A percentile compares a stretch with the other conserved stretches of the same genome.
phyloP scores from a whole-genome alignment of 2,329 filamentous ascomycete species.

The Nectriaceae sp. region DNA sequence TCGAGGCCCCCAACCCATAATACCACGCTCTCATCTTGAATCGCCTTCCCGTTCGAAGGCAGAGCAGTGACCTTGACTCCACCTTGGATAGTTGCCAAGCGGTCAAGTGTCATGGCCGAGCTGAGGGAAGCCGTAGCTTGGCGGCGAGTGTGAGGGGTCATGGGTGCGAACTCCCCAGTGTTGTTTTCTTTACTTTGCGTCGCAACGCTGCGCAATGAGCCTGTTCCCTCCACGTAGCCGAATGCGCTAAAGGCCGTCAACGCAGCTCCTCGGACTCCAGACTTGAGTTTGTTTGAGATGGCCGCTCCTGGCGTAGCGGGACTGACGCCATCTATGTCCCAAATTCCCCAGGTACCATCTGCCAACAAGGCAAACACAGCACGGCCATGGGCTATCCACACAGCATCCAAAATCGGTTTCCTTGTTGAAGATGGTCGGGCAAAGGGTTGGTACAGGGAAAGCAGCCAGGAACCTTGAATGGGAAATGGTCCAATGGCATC shows the following conservation, averaged over 20 bases:
- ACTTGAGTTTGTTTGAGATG: constrained; percentile 51
- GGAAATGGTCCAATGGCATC: constrained; percentile 53
- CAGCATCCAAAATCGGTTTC: constrained; percentile 63
- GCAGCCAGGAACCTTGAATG: constrained; percentile 63
- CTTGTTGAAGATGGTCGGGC: constrained; percentile 49
- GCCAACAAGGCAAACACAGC: constrained; percentile 60
- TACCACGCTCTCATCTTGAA: constrained; percentile 55
- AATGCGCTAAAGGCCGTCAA: constrained; percentile 59
- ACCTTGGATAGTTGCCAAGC: constrained; percentile 52
- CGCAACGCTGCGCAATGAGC: constrained; percentile 49
- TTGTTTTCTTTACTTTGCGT: constrained; percentile 39
- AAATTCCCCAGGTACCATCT: constrained; percentile 69
- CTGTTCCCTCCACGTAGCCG: constrained; percentile 63
- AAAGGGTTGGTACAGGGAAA: constrained; percentile 63
- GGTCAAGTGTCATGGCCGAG: constrained; percentile 48
- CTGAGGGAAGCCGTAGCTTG: constrained; percentile 51
- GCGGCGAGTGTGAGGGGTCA: constrained; percentile 63
- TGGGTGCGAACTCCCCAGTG: constrained; percentile 58
- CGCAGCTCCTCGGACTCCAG: constrained; percentile 58
- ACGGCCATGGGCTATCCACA: constrained; percentile 62
- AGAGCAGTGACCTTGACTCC: constrained; percentile 53
- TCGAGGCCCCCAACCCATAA: constrained; percentile 60
- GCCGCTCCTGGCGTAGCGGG: constrained; percentile 44
- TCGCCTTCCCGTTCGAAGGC: constrained; percentile 43
- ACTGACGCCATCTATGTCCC: constrained; percentile 63